Base-by-base conservation (phyloP, 2,329 filamentous ascomycete genomes). In the Exophiala bonariae region DNA sequence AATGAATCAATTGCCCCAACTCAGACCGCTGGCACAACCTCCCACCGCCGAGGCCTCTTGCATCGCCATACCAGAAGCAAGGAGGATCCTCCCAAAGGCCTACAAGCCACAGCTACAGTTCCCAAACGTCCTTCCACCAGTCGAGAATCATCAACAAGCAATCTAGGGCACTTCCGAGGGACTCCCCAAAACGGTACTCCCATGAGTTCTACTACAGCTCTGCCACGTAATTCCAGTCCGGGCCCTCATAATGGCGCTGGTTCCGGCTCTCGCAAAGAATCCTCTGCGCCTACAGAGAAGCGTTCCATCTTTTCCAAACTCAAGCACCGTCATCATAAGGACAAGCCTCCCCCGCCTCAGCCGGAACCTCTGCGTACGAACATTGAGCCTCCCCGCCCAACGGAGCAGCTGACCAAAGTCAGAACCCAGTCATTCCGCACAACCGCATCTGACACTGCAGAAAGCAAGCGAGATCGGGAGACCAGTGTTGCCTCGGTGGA, bases 141-240 rank as follows among this genome's bases (percentile, higher is more conserved):
- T 64, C 80, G 87, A 59, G 89, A 95, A 63, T 86, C 92, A 50
- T 83, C 86, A 13, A 70, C 77, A 17, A 70, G 73, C 58, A 80
- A 73, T 58, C 63, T 74, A 20, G 73, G 34, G 13, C 43, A 67
- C 48, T 69, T 69, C 20, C 67, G 70, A 62, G 82, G 78, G 63
- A 83, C 84, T 50, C 48, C 49, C 30, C 51, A 53, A n/a, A 76
- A 76, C 46, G 74, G 68, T 2, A 75, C 76, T 13, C 72, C 76
- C 10, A 73, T 78, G 61, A 73, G 69, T 37, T 78, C 77, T 22
- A 68, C 70, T 11, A 70, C 70, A 5, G 73, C 66, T 17, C 66
- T 79, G 64, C 78, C 72, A 57, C 84, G 90, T 56, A 88, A 10
- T 81, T 87, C 51, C 95, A 91, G 66, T 89, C 91, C 19, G 88